Evolutionary conservation across 164 flowering plant genomes (phyloP), one percentile per base, ranked within the genome.

Genomic region (Vitis labrusca): DNA sequence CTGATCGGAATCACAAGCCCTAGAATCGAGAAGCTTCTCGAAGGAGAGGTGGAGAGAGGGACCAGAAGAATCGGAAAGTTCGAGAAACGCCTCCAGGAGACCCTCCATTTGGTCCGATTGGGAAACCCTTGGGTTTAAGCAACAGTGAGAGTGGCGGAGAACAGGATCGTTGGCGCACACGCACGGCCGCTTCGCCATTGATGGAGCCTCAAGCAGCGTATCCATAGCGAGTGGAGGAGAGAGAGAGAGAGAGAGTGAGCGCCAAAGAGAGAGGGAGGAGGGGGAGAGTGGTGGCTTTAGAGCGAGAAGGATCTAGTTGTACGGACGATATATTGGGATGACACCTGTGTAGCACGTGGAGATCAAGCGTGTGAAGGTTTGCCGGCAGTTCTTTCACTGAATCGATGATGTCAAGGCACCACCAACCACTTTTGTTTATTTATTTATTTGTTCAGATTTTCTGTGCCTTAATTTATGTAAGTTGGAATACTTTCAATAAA

Each of bases 101-200:
- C 47, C 54, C 66, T 88, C 91, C 79, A 82, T 67, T 44, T 60
- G 61, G 27, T 32, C n/a, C 27, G 58, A 12, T n/a, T 29, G 27
- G 5, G 77, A 61, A 50, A 63, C 55, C 27, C 63, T 66, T 50
- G 82, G 72, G 71, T 19, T 68, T 49, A 37, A 64, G 72, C 0
- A 68, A 37, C 71, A 56, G 11, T 37, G 59, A 52, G 77, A 66
- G 37, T 4, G 63, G 68, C 29, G 67, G 70, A 4, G 66, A 76
- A 50, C 54, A 64, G 72, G 62, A n/a, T 59, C 66, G 12, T 53
- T 53, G 37, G 55, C 32, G 77, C 72, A 73, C 6, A 37, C 6
- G 56, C 91, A 87, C 23, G 85, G 91, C 47, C 94, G 92, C 74
- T 88, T 88, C 60, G 85, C 83, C 79, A 76, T 81, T 12, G 77